A percentile compares a stretch with the other conserved stretches of the same genome.
These are phyloP conservation scores for Diplodia mutila DNA, from an alignment of 2,329 filamentous ascomycete genomes.

Conservation along the genomic window DNA sequence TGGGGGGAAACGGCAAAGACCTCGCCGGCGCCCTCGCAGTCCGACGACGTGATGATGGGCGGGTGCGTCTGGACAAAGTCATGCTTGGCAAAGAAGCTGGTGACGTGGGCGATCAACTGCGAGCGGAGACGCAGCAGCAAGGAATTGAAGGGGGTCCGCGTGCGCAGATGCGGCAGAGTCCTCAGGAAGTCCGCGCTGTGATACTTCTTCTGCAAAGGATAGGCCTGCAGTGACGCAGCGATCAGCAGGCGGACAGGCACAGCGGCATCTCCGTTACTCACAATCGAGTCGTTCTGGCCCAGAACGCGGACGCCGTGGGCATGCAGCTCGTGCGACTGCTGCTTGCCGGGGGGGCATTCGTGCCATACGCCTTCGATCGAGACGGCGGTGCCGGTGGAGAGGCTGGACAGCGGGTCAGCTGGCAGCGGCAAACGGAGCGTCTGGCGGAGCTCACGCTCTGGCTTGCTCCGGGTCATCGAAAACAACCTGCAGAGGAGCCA, in stretches of 20 bases:
- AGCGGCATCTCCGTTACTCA: conserved; percentile 50
- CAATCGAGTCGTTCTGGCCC: conserved; percentile 77
- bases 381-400: conserved; percentile 81
- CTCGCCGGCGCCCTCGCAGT: conserved; percentile 95
- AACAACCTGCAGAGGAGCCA: conserved; percentile 78
- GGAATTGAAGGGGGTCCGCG: conserved; percentile 79
- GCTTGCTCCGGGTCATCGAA: conserved; percentile 65
- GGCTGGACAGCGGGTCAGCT: conserved; percentile 52
- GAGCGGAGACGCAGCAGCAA: conserved; percentile 82
- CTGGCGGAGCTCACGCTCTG: conserved; percentile 60
- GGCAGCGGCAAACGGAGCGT: no score
- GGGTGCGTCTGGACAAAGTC: conserved; percentile 85
- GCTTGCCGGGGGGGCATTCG: conserved; percentile 65
- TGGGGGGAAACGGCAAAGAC: conserved; percentile 70
- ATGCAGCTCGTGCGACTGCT: conserved; percentile 80
- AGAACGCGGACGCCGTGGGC: conserved; percentile 70
- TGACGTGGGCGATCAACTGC: conserved; percentile 72
- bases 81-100: conserved; percentile 72
- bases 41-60: conserved; percentile 92
- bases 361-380: conserved; percentile 78
- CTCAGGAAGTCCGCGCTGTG: conserved; percentile 88
- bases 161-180: conserved; percentile 82
- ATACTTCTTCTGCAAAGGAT: conserved; percentile 95
- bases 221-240: conserved; percentile 61
- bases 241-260: conserved; percentile 30